These are phyloP conservation scores for Angomonas deanei DNA, from an alignment of 208 protist species.

Conservation along the genomic window DNA sequence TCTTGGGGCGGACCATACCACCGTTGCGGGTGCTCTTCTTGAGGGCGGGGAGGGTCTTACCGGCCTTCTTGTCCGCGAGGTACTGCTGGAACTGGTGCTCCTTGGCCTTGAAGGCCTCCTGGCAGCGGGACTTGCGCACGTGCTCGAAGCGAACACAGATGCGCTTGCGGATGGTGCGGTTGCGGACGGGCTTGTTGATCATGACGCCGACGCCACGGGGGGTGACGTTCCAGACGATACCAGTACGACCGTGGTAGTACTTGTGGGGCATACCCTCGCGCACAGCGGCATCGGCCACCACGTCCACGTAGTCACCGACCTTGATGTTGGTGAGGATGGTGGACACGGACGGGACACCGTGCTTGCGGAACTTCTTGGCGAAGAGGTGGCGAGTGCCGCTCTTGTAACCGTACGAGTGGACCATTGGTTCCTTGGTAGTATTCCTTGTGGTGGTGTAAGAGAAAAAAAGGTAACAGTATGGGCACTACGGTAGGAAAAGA, in stretches of 20 bases:
- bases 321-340: slow-evolving; percentile 97
- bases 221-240: slow-evolving; percentile 99
- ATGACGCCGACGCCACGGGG: slow-evolving; percentile 98
- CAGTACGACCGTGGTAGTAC: slow-evolving; percentile 99
- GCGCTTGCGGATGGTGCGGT: slow-evolving; percentile 98
- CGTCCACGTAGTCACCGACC: slow-evolving; percentile 99
- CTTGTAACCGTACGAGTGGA: slow-evolving; percentile 95
- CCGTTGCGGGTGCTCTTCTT: slow-evolving; percentile 62
- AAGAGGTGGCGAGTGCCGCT: slow-evolving; percentile 97
- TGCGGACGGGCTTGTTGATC: slow-evolving; percentile 98
- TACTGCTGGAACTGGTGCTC: slow-evolving; percentile 68
- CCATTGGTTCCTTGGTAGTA: slow-evolving; percentile 42
- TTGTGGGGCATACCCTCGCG: slow-evolving; percentile 99
- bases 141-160: slow-evolving; percentile 99
- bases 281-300: slow-evolving; percentile 96
- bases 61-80: slow-evolving; percentile 74
- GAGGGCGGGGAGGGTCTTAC: slow-evolving; percentile 58
- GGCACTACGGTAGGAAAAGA: not conserved
- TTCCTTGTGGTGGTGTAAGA: slow-evolving; percentile 2
- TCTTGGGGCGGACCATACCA: slow-evolving; percentile 25
- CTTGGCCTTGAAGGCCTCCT: slow-evolving; percentile 87
- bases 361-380: slow-evolving; percentile 94
- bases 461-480: slow-evolving; percentile 12
- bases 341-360: slow-evolving; percentile 89
- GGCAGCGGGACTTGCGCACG: slow-evolving; percentile 92